Percentiles rank a stretch among this genome's conserved stretches.
Evolutionary conservation across 192 early-diverging fungal genomes (phyloP).

Genomic region (Lobosporangium transversale): DNA sequence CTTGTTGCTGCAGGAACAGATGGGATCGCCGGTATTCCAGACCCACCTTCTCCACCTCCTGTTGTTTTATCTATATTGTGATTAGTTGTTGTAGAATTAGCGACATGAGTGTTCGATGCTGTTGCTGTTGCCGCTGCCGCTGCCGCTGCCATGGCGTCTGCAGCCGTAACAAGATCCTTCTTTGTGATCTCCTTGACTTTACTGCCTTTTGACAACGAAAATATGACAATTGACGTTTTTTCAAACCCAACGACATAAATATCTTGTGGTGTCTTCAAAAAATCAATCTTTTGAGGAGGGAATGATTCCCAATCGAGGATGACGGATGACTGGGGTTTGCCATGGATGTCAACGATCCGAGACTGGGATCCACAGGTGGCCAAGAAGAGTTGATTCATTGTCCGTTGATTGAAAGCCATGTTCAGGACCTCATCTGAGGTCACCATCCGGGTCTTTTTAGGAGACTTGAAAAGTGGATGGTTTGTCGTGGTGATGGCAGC

Average conservation of each 20-base stretch:
- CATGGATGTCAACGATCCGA: conserved; percentile 39
- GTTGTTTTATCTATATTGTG: background rate
- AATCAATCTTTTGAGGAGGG: conserved; percentile 47
- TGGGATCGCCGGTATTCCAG: background rate
- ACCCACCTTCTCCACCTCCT: background rate
- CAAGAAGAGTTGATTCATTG: conserved; percentile 29
- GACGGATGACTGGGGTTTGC: conserved; percentile 32
- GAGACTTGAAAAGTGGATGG: background rate
- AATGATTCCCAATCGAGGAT: conserved; percentile 34
- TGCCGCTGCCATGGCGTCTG: background rate
- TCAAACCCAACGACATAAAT: conserved; percentile 50
- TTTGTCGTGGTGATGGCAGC: background rate
- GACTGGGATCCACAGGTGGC: conserved; percentile 41
- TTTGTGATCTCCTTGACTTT: conserved; percentile 40
- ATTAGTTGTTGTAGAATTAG: background rate
- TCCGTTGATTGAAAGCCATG: conserved; percentile 25
- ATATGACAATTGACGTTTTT: conserved; percentile 26
- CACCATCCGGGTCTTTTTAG: conserved; percentile 37
- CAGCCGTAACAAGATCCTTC: conserved; percentile 24
- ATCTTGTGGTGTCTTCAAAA: conserved; percentile 25
- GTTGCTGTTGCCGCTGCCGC: background rate
- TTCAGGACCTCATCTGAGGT: conserved; percentile 47
- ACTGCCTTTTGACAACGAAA: conserved; percentile 29
- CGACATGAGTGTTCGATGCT: background rate
- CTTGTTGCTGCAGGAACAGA: background rate